Base-by-base conservation (phyloP, 768 basidiomycete genomes). In the Trametes sanguinea region DNA sequence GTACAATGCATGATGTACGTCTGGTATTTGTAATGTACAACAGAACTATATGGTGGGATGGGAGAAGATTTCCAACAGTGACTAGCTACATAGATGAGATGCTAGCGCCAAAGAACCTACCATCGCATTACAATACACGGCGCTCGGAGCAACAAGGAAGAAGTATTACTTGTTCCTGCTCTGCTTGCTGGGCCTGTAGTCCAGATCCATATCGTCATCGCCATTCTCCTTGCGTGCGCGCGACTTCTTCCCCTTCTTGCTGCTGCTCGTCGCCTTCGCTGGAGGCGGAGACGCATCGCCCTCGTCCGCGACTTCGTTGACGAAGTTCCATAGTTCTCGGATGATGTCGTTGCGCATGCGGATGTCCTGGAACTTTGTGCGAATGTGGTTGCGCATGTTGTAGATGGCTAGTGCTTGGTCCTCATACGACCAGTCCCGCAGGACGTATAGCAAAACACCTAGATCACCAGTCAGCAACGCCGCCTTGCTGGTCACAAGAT, bases 401-500 rank as follows among this genome's bases (percentile, higher is more conserved):
- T 81, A 76, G 29, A 92, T 80, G 14, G 84, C 83, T 6, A 73
- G 72, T 2, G 87, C 87, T 43, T 80, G 81, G 2, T 83, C 79
- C 35, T 79, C 72, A 22, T 78, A 69, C 4, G 76, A 46, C 61
- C 72, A 61, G 6, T 79, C 74, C 13, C 80, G 78, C 57, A 90
- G 75, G 4, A 84, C 73, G 66, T 77, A 89, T 11, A 92, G 76
- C 11, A 91, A 71, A 22, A 92, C 84, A 59, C 90, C 92, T 93
- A 57, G 27, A 17, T 43, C 27, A n/a, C 11, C 42, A 4, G 52
- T 64, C 22, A 60, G 52, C 37, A 59, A 29, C 37, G 40, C 29
- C 62, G 8, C 4, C 30, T 42, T 29, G 51, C 30, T 29, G 3
- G 7, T 13, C 17, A 30, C 1, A 22, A 39, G 9, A 9, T 5